These are phyloP conservation scores for Lumnitzera littorea DNA, from an alignment of 345 rosid genomes.

Conservation along the genomic window DNA sequence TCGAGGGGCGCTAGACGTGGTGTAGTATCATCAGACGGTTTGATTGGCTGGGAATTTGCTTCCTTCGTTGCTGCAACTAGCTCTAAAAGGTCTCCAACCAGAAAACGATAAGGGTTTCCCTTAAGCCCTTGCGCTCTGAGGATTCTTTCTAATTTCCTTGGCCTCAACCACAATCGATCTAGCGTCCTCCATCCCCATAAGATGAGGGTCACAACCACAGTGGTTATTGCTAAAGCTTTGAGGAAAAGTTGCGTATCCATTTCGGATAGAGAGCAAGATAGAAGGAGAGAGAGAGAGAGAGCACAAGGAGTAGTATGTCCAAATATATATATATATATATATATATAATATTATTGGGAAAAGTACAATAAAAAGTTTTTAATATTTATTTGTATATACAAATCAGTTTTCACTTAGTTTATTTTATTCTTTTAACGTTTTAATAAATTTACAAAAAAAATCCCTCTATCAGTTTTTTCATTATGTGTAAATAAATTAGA, in stretches of 20 bases:
- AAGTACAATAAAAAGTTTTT: no score
- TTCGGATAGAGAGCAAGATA: no score
- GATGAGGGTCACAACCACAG: background rate
- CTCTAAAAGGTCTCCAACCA: conserved; percentile 2
- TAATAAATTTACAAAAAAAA: no score
- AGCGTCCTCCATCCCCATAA: conserved; percentile 1
- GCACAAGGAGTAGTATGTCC: no score
- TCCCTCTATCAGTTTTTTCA: no score
- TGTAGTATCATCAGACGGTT: background rate
- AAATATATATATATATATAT: no score
- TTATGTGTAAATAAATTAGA: no score
- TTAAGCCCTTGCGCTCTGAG: conserved; percentile 9
- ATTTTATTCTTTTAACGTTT: no score
- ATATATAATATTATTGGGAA: no score
- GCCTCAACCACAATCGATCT: conserved; percentile 11
- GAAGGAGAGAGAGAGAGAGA: no score
- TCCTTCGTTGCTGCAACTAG: background rate
- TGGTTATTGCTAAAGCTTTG: background rate
- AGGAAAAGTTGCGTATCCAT: background rate
- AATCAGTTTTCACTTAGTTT: no score
- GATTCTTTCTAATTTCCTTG: conserved; percentile 8
- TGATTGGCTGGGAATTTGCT: background rate
- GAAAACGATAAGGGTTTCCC: conserved; percentile 6
- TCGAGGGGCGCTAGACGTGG: background rate
- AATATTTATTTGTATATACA: no score